Evolutionary conservation across 148 eudicot species (phyloP).

Genomic region (Chenopodium quinoa): DNA sequence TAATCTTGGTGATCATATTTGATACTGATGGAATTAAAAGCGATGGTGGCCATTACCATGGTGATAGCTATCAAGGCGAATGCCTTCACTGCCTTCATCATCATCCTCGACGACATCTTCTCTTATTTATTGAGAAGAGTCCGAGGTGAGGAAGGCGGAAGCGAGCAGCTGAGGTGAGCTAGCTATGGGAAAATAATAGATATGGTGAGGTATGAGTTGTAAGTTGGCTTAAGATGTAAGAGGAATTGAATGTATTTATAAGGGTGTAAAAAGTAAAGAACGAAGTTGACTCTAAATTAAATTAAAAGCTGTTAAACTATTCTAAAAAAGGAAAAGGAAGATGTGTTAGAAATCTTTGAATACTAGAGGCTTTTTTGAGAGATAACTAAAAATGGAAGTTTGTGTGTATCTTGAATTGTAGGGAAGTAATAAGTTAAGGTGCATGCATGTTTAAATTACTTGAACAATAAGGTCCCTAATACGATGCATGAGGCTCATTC

Average conservation of each 20-base stretch:
- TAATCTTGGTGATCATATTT: not conserved
- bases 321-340: not conserved
- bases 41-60: conserved; percentile 26
- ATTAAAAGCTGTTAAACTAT: not conserved
- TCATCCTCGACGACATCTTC: conserved; percentile 9
- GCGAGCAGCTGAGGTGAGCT: not conserved
- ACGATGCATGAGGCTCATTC: too few species aligned
- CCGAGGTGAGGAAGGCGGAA: not conserved
- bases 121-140: not conserved
- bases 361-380: not conserved
- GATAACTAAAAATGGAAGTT: conserved; percentile 15
- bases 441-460: not conserved
- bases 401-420: conserved; percentile 1
- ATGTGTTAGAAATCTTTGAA: conserved; percentile 1
- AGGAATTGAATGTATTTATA: conserved; percentile 16
- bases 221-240: not conserved
- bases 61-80: conserved; percentile 34
- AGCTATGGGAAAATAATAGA: too few species aligned
- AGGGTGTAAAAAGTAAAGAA: conserved; percentile 12
- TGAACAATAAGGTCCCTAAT: not conserved
- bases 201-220: not conserved
- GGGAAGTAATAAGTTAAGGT: not conserved
- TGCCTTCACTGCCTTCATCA: conserved; percentile 21
- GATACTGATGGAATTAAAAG: conserved; percentile 12
- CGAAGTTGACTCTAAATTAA: conserved; percentile 33